Percentiles rank a stretch among this genome's conserved stretches.
phyloP scores from a whole-genome alignment of 352 stramenopile species.

The Phytophthora sojae region DNA sequence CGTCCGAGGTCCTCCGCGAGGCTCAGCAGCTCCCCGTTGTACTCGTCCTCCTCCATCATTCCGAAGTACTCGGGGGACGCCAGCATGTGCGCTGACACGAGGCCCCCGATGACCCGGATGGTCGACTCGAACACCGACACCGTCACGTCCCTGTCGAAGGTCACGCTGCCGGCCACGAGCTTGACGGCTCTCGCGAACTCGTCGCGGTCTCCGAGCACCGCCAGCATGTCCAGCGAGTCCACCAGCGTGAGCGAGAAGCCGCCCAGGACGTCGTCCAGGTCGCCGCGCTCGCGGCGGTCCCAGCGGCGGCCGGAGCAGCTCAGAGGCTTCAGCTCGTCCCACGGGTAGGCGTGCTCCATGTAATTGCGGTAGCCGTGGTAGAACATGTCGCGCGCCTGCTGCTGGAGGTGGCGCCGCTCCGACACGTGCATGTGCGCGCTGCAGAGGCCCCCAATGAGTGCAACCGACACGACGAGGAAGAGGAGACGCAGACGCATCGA shows the following conservation, averaged over 20 bases:
- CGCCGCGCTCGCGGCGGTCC: slow-evolving; percentile 81
- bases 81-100: slow-evolving; percentile 92
- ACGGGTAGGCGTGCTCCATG: slow-evolving; percentile 87
- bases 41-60: slow-evolving; percentile 72
- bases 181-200: slow-evolving; percentile 80
- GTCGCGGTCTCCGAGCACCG: slow-evolving; percentile 81
- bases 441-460: slow-evolving; percentile 14
- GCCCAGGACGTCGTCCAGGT: slow-evolving; percentile 86
- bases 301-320: slow-evolving; percentile 80
- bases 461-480: slow-evolving; percentile 14
- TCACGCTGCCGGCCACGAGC: slow-evolving; percentile 62
- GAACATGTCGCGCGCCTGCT: slow-evolving; percentile 89
- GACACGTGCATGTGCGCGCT: slow-evolving; percentile 71
- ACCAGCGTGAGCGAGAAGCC: slow-evolving; percentile 88
- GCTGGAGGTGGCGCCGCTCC: slow-evolving; percentile 68
- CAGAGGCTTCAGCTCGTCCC: slow-evolving; percentile 90
- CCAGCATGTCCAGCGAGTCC: slow-evolving; percentile 91
- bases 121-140: slow-evolving; percentile 95
- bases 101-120: slow-evolving; percentile 92
- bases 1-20: slow-evolving; percentile 95
- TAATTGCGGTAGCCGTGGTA: slow-evolving; percentile 91
- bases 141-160: slow-evolving; percentile 90
- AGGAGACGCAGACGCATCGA: slow-evolving; percentile 26
- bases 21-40: slow-evolving; percentile 94
- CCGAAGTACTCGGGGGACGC: slow-evolving; percentile 65